A percentile compares a stretch with the other conserved stretches of the same genome.
Evolutionary conservation across 2,329 filamentous ascomycete species (phyloP).

Genomic region (Diaporthe vaccinii): DNA sequence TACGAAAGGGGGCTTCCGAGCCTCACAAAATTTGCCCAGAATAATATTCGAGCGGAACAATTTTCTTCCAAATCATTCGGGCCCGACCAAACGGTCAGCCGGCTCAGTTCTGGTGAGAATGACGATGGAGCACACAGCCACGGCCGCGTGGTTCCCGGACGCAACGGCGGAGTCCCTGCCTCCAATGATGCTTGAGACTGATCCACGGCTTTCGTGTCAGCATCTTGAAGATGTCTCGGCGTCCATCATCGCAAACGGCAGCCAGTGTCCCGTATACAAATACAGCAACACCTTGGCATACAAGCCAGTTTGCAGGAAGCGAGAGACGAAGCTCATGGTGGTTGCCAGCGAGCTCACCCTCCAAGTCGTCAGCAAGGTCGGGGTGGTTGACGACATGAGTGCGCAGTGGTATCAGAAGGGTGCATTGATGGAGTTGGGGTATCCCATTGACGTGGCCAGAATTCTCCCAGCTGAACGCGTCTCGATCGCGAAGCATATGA

Average conservation of each 20-base stretch:
- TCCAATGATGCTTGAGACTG: conserved; percentile 34
- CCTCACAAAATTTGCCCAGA: conserved; percentile 6
- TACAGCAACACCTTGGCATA: conserved; percentile 33
- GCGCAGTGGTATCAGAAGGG: conserved; percentile 36
- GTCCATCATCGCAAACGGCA: conserved; percentile 15
- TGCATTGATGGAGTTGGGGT: conserved; percentile 24
- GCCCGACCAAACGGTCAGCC: too few species aligned
- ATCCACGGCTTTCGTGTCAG: conserved; percentile 34
- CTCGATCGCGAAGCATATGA: conserved; percentile 28
- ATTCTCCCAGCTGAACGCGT: conserved; percentile 32
- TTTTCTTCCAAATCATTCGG: background rate
- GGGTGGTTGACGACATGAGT: conserved; percentile 36
- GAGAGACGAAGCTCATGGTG: conserved; percentile 33
- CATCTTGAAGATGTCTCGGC: conserved; percentile 17
- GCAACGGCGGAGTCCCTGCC: conserved; percentile 24
- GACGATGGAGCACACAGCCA: conserved; percentile 7
- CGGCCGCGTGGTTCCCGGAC: conserved; percentile 17
- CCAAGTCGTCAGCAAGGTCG: conserved; percentile 25
- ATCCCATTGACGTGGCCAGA: conserved; percentile 15
- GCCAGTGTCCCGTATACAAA: conserved; percentile 13
- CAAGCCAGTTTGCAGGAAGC: conserved; percentile 33
- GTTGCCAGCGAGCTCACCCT: conserved; percentile 22
- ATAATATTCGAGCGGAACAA: background rate
- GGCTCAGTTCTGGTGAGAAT: background rate
- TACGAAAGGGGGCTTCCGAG: conserved; percentile 22